Evolutionary conservation across 2,329 filamentous ascomycete species (phyloP).

Genomic region (Fusarium nurragi): DNA sequence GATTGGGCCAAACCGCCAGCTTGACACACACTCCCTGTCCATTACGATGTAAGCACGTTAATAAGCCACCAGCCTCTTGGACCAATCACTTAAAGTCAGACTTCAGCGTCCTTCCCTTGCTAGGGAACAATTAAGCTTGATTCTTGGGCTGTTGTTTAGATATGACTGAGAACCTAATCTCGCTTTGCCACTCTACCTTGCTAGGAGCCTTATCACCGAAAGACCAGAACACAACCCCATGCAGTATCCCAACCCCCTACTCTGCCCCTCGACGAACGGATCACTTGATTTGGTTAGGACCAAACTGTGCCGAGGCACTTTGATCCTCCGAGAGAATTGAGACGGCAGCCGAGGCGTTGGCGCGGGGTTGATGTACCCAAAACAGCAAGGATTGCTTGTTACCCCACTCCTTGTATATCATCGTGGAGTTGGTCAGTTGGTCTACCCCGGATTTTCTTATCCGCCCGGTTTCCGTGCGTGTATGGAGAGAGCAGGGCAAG

Average conservation of each 20-base stretch:
- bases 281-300: neutral
- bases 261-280: neutral
- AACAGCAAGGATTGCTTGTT: conserved; percentile 22
- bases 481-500: neutral
- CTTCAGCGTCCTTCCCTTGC: neutral
- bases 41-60: too few species aligned
- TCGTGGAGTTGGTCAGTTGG: neutral
- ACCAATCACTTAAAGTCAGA: neutral
- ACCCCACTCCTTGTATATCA: conserved; percentile 13
- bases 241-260: neutral
- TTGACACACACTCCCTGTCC: neutral
- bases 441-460: conserved; percentile 18
- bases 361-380: conserved; percentile 28
- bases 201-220: too few species aligned
- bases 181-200: too few species aligned
- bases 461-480: neutral
- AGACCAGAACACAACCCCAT: neutral
- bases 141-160: neutral
- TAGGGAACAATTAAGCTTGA: too few species aligned
- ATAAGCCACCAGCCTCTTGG: neutral
- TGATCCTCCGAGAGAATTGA: neutral
- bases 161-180: too few species aligned
- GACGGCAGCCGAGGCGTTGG: conserved; percentile 14
- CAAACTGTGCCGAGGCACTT: conserved; percentile 23
- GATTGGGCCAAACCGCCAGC: neutral